Conservation (phyloP, 805 yeast genomes). For the Cyberlindnera euphorbiae region DNA sequence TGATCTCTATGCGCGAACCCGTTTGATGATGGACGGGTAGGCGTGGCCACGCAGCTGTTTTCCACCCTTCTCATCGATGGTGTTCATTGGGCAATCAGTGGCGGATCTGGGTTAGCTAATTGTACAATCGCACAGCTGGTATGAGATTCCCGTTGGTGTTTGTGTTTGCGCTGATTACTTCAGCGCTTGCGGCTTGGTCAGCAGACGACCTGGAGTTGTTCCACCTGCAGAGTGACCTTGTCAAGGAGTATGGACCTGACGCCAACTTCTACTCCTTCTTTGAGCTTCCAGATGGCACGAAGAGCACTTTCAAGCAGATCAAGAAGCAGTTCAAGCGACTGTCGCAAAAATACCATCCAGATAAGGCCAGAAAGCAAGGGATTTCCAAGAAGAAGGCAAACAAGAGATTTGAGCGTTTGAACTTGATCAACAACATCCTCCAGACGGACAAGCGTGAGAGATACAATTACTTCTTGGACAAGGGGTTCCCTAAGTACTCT, state of each 20-base stretch:
- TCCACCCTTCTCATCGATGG: too few relatives aligned
- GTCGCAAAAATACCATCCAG: slow-evolving; percentile 80
- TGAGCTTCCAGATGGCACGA: slow-evolving; percentile 11
- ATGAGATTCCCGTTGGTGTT: slow-evolving; percentile 16
- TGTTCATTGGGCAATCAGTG: too few relatives aligned
- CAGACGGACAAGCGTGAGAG: slow-evolving; percentile 54
- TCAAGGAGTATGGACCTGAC: slow-evolving; percentile 20
- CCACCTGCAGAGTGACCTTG: slow-evolving; percentile 58
- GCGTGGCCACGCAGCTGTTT: too few relatives aligned
- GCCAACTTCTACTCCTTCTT: slow-evolving; percentile 30
- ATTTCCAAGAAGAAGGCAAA: slow-evolving; percentile 34
- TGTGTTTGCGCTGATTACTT: slow-evolving; percentile 10
- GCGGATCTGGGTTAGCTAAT: too few relatives aligned
- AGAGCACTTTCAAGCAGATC: slow-evolving; percentile 43
- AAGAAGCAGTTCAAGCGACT: slow-evolving; percentile 64
- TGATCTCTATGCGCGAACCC: too few relatives aligned
- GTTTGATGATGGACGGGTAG: too few relatives aligned
- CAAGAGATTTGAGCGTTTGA: slow-evolving; percentile 70
- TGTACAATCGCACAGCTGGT: too few relatives aligned
- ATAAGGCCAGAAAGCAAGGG: slow-evolving; percentile 41
- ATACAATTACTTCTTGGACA: slow-evolving; percentile 77
- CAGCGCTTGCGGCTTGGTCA: slow-evolving; percentile 43
- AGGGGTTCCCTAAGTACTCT: slow-evolving; percentile 84
- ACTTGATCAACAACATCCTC: slow-evolving; percentile 69
- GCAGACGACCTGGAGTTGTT: slow-evolving; percentile 80